Evolutionary conservation across 2,329 filamentous ascomycete species (phyloP).

Genomic region (Ilyonectria sp.): DNA sequence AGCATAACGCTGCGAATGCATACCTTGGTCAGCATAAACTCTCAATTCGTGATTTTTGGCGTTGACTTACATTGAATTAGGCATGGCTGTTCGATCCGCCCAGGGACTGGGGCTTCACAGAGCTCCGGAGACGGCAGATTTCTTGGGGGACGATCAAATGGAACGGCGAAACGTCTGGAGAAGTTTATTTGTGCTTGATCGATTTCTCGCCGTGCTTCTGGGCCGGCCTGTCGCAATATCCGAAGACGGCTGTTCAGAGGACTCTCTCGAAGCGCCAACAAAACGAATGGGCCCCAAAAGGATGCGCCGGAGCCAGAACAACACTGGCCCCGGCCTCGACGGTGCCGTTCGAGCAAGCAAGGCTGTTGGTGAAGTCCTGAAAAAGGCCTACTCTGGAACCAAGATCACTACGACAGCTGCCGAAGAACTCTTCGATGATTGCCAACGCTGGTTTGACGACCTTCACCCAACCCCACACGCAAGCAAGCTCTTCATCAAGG

Average conservation of each 20-base stretch:
- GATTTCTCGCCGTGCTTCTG: slow-evolving; percentile 73
- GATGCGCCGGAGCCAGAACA: slow-evolving; percentile 9
- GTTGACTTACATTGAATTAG: slow-evolving; percentile 52
- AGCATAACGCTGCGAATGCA: slow-evolving; percentile 74
- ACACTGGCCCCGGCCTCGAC: slow-evolving; percentile 58
- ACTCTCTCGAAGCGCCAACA: slow-evolving; percentile 56
- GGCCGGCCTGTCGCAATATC: slow-evolving; percentile 74
- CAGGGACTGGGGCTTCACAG: slow-evolving; percentile 75
- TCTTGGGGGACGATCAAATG: slow-evolving; percentile 65
- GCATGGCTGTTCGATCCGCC: slow-evolving; percentile 75
- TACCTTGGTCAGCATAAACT: slow-evolving; percentile 66
- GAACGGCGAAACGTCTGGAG: slow-evolving; percentile 74
- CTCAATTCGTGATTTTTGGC: background rate
- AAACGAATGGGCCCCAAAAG: slow-evolving; percentile 40
- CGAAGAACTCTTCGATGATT: slow-evolving; percentile 65
- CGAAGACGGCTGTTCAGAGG: slow-evolving; percentile 73
- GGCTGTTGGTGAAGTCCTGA: slow-evolving; percentile 71
- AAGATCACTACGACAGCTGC: slow-evolving; percentile 72
- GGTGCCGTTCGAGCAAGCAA: slow-evolving; percentile 71
- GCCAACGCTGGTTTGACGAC: slow-evolving; percentile 32
- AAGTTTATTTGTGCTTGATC: slow-evolving; percentile 75
- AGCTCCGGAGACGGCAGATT: slow-evolving; percentile 67
- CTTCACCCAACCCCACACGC: slow-evolving; percentile 66
- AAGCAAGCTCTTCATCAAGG: slow-evolving; percentile 40
- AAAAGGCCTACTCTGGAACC: slow-evolving; percentile 71